These are phyloP conservation scores for Phlebiopsis flavidoalba DNA, from an alignment of 768 basidiomycete species.

Conservation along the genomic window DNA sequence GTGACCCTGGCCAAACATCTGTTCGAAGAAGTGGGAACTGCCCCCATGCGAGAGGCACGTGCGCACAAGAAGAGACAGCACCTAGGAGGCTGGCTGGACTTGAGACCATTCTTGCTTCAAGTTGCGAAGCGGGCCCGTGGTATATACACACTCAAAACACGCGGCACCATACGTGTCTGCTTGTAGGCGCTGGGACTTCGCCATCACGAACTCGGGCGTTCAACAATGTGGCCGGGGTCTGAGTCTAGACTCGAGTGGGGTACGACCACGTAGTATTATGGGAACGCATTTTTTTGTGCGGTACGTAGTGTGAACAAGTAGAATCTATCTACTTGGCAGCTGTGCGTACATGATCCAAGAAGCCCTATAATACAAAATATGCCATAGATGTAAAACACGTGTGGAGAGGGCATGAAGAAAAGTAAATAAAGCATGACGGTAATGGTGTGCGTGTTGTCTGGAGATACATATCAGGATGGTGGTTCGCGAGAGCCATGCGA, in stretches of 20 bases:
- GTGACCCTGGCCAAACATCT: constrained; percentile 65
- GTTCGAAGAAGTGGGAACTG: constrained; percentile 79
- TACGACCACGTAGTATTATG: background rate
- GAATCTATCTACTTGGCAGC: too few relatives aligned
- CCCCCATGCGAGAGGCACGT: constrained; percentile 38
- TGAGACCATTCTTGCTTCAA: background rate
- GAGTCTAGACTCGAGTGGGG: background rate
- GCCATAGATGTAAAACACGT: background rate
- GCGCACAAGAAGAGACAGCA: constrained; percentile 29
- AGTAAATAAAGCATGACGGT: background rate
- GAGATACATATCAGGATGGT: background rate
- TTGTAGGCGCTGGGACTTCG: background rate
- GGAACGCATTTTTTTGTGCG: background rate
- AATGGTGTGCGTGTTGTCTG: background rate
- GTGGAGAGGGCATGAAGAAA: background rate
- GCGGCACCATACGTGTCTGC: background rate
- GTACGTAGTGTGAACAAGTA: background rate
- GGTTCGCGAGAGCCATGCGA: background rate
- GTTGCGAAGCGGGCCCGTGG: background rate
- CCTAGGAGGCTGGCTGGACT: background rate
- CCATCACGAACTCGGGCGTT: background rate
- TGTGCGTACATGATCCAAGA: background rate
- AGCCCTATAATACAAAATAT: background rate
- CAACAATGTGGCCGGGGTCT: background rate
- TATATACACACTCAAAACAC: background rate